Base-by-base conservation (phyloP, 768 basidiomycete genomes). In the Amylocystis lapponica region DNA sequence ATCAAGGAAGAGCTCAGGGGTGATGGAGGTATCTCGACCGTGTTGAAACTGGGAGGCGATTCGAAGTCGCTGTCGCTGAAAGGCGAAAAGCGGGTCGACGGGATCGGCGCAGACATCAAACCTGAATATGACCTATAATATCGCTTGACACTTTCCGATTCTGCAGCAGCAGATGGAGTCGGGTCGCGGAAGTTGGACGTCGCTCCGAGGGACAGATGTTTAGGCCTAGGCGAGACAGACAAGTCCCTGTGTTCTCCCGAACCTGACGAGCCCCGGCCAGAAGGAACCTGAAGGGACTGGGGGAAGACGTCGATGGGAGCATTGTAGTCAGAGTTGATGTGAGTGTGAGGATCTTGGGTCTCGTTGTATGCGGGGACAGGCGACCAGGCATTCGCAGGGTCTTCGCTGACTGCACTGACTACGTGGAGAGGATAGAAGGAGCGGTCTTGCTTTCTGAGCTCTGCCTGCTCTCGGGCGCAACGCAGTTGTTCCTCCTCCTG, bases 401-500 rank as follows among this genome's bases (percentile, higher is more conserved):
- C 55, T 45, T 54, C 60, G 19, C 27, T 55, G 46, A 47, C 39
- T 6, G 47, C 47, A 40, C 43, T 54, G 37, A 54, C 52, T 36
- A 54, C 58, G 36, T 55, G 52, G 52, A 62, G 54, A 26, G 54
- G 61, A 43, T 61, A 61, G 51, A 67, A 62, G 36, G 57, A 59
- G 41, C 66, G 65, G 40, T 68, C 69, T 39, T 74, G 68, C 57
- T 63, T 74, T 45, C 67, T 58, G 36, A 67, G 65, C 53, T 79
- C 78, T 23, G 74, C 78, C 39, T 71, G 75, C 50, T 81, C 79
- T 52, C 77, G 78, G 27, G 78, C 69, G n/a, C 62, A 58, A 49
- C 64, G 70, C 44, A 93, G 64, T 42, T 70, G 70, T 50, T 77
- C 77, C 63, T 73, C 80, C 62, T 81, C 79, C 45, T 74, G 70